A percentile compares a stretch with the other conserved stretches of the same genome.
Evolutionary conservation across 257 asterid species (phyloP).

Genomic region (Lithospermum erythrorhizon): DNA sequence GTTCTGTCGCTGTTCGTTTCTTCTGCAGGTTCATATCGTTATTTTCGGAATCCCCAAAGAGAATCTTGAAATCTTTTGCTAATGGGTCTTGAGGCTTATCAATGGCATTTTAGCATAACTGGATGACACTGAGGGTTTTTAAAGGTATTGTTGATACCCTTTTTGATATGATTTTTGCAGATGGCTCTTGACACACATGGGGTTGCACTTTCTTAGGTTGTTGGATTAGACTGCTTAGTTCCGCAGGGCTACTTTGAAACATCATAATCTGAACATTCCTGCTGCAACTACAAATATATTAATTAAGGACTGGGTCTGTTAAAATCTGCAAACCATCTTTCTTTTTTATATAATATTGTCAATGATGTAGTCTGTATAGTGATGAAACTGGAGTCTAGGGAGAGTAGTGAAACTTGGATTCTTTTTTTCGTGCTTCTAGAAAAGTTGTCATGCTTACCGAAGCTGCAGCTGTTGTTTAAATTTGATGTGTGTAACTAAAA

Average conservation of each 20-base stretch:
- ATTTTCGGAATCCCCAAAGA: constrained; percentile 72
- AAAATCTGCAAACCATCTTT: not conserved
- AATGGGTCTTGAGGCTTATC: constrained; percentile 87
- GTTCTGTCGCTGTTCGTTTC: constrained; percentile 10
- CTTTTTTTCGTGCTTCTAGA: no score
- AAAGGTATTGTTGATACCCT: constrained; percentile 41
- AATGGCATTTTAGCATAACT: constrained; percentile 79
- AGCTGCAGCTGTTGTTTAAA: no score
- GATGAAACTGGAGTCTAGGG: no score
- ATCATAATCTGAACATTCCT: constrained; percentile 58
- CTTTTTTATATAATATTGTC: not conserved
- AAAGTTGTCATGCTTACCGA: no score
- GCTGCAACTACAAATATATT: constrained; percentile 54
- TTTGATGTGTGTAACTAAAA: no score
- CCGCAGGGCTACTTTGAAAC: constrained; percentile 80
- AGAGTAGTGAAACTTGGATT: no score
- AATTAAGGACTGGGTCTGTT: constrained; percentile 65
- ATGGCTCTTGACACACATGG: not conserved
- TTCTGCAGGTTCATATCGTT: constrained; percentile 72
- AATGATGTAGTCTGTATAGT: not conserved
- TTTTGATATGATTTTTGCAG: not conserved
- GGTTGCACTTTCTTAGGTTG: constrained; percentile 43
- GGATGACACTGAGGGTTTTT: constrained; percentile 94
- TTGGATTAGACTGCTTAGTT: constrained; percentile 85
- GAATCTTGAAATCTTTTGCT: constrained; percentile 54